phyloP scores from a whole-genome alignment of 2,329 filamentous ascomycete species.

The Basipetospora chlamydospora region DNA sequence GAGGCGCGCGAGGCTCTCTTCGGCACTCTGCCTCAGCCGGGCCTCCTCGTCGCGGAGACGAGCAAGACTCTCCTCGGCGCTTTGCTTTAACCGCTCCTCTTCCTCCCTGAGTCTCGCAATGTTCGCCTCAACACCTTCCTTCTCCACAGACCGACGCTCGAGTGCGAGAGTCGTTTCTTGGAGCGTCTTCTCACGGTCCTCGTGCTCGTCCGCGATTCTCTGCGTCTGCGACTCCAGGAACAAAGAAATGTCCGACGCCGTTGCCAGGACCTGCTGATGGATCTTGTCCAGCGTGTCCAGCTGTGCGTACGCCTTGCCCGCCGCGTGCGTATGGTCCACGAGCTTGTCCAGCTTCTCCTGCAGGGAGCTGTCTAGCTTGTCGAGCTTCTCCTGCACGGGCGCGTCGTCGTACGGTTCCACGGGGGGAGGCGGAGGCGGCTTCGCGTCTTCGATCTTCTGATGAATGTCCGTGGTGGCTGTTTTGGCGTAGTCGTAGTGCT shows the following conservation, averaged over 20 bases:
- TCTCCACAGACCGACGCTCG: slow-evolving; percentile 57
- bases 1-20: slow-evolving; percentile 36
- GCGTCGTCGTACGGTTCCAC: slow-evolving; percentile 20
- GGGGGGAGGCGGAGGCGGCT: slow-evolving; percentile 42
- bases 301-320: slow-evolving; percentile 57
- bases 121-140: slow-evolving; percentile 44
- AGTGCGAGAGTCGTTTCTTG: slow-evolving; percentile 70
- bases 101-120: slow-evolving; percentile 36
- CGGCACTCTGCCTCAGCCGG: slow-evolving; percentile 40
- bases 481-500: slow-evolving; percentile 83
- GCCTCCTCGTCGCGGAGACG: slow-evolving; percentile 37
- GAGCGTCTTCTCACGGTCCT: slow-evolving; percentile 63
- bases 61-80: slow-evolving; percentile 40
- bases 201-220: slow-evolving; percentile 61
- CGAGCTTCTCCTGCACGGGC: slow-evolving; percentile 15
- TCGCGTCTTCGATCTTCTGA: slow-evolving; percentile 46
- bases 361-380: slow-evolving; percentile 16
- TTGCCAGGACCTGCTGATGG: slow-evolving; percentile 72
- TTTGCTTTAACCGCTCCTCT: slow-evolving; percentile 35
- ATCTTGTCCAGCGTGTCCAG: slow-evolving; percentile 79
- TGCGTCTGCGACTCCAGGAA: slow-evolving; percentile 68
- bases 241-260: slow-evolving; percentile 67
- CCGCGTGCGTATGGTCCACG: slow-evolving; percentile 48
- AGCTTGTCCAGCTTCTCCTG: slow-evolving; percentile 22
- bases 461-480: slow-evolving; percentile 41